Evolutionary conservation across 2,329 filamentous ascomycete genomes (phyloP).

Genomic region (Cladosporium sp.): DNA sequence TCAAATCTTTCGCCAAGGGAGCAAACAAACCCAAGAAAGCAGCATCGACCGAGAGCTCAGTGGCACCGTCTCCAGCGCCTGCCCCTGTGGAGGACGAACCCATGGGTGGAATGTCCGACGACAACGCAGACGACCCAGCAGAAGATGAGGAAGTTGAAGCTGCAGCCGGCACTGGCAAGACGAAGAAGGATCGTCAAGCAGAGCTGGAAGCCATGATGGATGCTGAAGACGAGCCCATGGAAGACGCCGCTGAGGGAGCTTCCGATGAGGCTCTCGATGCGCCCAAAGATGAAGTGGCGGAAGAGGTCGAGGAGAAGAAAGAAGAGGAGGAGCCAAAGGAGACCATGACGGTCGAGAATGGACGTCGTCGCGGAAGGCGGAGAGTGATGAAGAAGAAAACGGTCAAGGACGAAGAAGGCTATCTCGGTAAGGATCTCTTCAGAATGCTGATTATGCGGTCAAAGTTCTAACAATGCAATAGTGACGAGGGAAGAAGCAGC

Average conservation of each 20-base stretch:
- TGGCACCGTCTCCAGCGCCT: conserved; percentile 30
- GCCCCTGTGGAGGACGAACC: conserved; percentile 30
- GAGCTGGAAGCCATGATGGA: conserved; percentile 74
- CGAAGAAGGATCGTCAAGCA: conserved; percentile 61
- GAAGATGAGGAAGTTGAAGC: conserved; percentile 54
- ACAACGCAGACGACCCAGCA: conserved; percentile 47
- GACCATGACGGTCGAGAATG: conserved; percentile 54
- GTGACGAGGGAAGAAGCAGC: conserved; percentile 79
- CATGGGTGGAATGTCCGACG: conserved; percentile 40
- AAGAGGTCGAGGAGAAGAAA: conserved; percentile 56
- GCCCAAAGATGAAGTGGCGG: conserved; percentile 22
- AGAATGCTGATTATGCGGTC: not conserved
- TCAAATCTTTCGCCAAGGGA: conserved; percentile 72
- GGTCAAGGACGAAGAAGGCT: conserved; percentile 82
- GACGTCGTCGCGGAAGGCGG: conserved; percentile 70
- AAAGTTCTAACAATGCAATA: conserved; percentile 37
- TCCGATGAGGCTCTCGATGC: conserved; percentile 17
- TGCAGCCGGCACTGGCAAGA: conserved; percentile 32
- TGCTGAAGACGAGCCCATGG: conserved; percentile 41
- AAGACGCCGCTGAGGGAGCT: conserved; percentile 19
- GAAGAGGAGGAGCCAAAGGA: conserved; percentile 41
- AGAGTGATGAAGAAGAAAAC: conserved; percentile 85
- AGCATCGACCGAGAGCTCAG: conserved; percentile 34
- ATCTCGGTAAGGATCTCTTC: conserved; percentile 61
- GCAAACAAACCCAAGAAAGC: conserved; percentile 28